These are phyloP conservation scores for Castanea crenata DNA, from an alignment of 306 rosid genomes.

Conservation along the genomic window DNA sequence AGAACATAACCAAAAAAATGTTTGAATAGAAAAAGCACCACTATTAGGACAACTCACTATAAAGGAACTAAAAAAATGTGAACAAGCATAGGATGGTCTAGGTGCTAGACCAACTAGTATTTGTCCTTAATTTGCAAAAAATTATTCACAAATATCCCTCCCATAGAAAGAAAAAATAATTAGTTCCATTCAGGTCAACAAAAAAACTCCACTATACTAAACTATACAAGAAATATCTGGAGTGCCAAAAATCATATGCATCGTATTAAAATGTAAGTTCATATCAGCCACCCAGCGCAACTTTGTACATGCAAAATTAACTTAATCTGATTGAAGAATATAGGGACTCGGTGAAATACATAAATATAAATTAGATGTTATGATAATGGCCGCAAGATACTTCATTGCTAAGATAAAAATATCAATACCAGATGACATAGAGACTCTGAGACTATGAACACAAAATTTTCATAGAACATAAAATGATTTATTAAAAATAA, in stretches of 20 bases:
- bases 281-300: background rate
- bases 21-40: background rate
- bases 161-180: background rate
- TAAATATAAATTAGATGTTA: background rate
- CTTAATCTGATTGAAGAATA: background rate
- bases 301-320: background rate
- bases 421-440: background rate
- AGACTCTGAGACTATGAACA: background rate
- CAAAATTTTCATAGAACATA: background rate
- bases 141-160: background rate
- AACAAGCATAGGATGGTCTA: background rate
- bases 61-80: background rate
- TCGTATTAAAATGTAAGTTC: background rate
- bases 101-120: background rate
- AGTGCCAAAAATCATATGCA: background rate
- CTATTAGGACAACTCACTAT: background rate
- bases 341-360: background rate
- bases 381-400: background rate
- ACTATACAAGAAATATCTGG: background rate
- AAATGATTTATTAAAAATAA: background rate
- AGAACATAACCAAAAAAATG: no score
- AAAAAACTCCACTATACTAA: background rate
- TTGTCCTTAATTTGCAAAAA: background rate
- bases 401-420: background rate
- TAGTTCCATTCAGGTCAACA: background rate